These are phyloP conservation scores for Daedaleopsis sinensis DNA, from an alignment of 768 basidiomycete species.

Conservation along the genomic window DNA sequence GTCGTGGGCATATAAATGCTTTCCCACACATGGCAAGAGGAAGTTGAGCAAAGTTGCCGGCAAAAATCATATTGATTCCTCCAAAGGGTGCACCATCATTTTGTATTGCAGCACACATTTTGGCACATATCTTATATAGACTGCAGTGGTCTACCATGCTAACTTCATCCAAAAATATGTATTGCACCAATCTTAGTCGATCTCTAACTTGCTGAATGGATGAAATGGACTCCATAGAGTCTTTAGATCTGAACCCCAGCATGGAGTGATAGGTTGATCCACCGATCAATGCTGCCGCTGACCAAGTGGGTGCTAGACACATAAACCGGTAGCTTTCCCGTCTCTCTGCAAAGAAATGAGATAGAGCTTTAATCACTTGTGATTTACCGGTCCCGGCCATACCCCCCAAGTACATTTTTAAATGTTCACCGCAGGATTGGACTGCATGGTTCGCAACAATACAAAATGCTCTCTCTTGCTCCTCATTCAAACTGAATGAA, in stretches of 20 bases:
- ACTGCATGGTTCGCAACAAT: too few relatives aligned
- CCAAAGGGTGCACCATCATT: slow-evolving; percentile 33
- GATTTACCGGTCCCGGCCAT: too few relatives aligned
- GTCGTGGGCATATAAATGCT: too few relatives aligned
- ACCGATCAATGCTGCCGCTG: slow-evolving; percentile 18
- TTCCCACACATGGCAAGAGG: too few relatives aligned
- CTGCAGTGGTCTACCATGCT: too few relatives aligned
- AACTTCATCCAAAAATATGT: slow-evolving; percentile 46
- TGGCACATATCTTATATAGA: slow-evolving; percentile 29
- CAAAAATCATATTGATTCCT: slow-evolving; percentile 44
- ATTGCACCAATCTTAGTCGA: slow-evolving; percentile 33
- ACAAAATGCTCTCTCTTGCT: too few relatives aligned
- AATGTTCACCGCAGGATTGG: too few relatives aligned
- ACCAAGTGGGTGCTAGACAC: slow-evolving; percentile 17
- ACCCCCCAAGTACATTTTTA: too few relatives aligned
- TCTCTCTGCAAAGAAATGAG: slow-evolving; percentile 5
- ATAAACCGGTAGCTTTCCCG: slow-evolving; percentile 3
- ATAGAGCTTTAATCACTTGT: slow-evolving; percentile 18
- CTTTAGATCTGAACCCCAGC: not conserved
- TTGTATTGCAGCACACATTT: slow-evolving; percentile 23
- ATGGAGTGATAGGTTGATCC: slow-evolving; percentile 17
- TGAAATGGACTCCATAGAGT: not conserved
- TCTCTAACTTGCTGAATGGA: not conserved
- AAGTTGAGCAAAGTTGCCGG: slow-evolving; percentile 43
- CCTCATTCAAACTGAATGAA: too few relatives aligned